A percentile compares a stretch with the other conserved stretches of the same genome.
These are phyloP conservation scores for Fraxinus nigra DNA, from an alignment of 305 asterid genomes.

Conservation along the genomic window DNA sequence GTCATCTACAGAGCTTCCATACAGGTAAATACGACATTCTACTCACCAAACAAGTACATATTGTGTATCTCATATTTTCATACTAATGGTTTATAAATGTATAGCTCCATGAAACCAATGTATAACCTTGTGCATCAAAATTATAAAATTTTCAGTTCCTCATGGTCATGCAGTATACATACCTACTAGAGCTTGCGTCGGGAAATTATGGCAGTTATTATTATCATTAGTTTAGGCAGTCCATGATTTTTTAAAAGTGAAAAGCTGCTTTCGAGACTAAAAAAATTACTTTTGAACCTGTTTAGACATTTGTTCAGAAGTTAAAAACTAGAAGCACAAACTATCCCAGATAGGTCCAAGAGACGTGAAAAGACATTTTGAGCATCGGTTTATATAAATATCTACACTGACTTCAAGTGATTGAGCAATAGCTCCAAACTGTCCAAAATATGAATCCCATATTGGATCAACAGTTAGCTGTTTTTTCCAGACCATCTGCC, in stretches of 20 bases:
- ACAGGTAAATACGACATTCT: conserved; percentile 16
- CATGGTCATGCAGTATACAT: neutral
- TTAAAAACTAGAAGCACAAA: neutral
- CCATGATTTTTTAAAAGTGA: neutral
- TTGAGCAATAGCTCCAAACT: neutral
- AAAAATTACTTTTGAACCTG: neutral
- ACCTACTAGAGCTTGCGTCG: neutral
- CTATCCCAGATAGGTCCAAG: neutral
- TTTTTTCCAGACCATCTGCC: neutral
- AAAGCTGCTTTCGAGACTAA: neutral
- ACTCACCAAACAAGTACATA: neutral
- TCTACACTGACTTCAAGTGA: neutral
- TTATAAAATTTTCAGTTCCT: neutral
- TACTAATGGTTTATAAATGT: conserved; percentile 20
- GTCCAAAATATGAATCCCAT: neutral
- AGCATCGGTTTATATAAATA: neutral
- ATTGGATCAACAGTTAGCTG: neutral
- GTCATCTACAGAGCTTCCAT: conserved; percentile 1
- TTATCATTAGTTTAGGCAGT: neutral
- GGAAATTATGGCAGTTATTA: neutral
- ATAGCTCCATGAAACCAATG: conserved; percentile 15
- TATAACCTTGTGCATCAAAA: conserved; percentile 26
- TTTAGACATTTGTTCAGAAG: neutral
- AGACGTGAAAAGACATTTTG: neutral
- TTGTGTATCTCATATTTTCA: neutral